Conservation (phyloP, 140 eudicot species). For the Ambrosia hybrid region DNA sequence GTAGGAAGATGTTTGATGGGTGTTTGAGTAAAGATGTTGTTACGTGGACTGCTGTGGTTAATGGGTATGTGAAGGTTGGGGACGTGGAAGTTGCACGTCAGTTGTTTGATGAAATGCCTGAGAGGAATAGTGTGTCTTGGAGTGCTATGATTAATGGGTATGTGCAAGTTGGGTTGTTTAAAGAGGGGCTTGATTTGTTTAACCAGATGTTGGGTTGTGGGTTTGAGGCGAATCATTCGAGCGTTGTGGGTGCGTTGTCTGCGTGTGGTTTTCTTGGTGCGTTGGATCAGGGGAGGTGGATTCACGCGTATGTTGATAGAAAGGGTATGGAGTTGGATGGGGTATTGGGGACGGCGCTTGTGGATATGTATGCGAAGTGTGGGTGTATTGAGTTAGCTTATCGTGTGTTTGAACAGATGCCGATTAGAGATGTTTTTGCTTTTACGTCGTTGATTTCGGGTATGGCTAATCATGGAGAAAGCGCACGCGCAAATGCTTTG, state of each 20-base stretch:
- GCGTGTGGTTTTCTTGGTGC: conserved; percentile 79
- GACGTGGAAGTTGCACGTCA: conserved; percentile 41
- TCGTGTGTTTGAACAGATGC: conserved; percentile 54
- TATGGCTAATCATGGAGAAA: conserved; percentile 52
- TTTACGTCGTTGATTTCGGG: conserved; percentile 66
- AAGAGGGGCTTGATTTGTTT: conserved; percentile 59
- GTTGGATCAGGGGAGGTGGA: conserved; percentile 78
- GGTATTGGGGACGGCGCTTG: conserved; percentile 62
- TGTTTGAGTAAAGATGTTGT: conserved; percentile 50
- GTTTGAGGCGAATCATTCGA: conserved; percentile 54
- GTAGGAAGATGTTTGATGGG: conserved; percentile 53
- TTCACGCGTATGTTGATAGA: conserved; percentile 59
- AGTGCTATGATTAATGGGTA: conserved; percentile 69
- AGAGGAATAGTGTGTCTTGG: conserved; percentile 65
- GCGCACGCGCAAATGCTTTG: conserved; percentile 39
- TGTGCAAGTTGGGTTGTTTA: conserved; percentile 51
- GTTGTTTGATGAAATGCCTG: conserved; percentile 77
- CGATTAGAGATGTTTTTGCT: conserved; percentile 48
- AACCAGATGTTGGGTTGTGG: conserved; percentile 56
- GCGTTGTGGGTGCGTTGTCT: conserved; percentile 55
- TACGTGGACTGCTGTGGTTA: conserved; percentile 60
- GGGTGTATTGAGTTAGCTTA: conserved; percentile 59
- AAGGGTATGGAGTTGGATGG: conserved; percentile 48
- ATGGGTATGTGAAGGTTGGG: conserved; percentile 50
- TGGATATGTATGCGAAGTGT: conserved; percentile 84